phyloP scores from a whole-genome alignment of 169 alveolate genomes.

The Plasmodium inui region DNA sequence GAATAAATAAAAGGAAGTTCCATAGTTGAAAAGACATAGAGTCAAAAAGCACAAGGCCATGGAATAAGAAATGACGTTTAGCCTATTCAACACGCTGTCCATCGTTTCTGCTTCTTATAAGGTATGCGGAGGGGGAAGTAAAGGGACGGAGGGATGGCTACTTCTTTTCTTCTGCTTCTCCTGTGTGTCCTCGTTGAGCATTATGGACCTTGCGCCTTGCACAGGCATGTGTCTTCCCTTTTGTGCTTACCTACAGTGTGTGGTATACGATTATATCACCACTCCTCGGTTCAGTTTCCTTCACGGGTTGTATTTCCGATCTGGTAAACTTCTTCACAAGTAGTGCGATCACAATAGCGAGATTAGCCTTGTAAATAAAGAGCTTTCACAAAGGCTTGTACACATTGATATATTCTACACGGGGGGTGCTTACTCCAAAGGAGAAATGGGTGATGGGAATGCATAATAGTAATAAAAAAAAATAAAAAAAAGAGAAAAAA shows the following conservation, averaged over 20 bases:
- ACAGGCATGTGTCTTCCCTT: neutral
- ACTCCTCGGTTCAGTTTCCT: neutral
- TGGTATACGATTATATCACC: neutral
- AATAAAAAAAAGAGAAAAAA: neutral
- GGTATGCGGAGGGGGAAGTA: neutral
- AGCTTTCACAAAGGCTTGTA: neutral
- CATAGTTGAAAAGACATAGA: conserved; percentile 51
- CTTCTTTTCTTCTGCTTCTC: neutral
- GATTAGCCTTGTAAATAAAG: neutral
- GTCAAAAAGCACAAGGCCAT: conserved; percentile 59
- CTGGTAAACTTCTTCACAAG: neutral
- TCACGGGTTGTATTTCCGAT: neutral
- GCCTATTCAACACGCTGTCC: conserved; percentile 48
- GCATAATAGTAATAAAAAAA: neutral
- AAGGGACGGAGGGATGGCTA: neutral
- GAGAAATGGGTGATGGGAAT: neutral
- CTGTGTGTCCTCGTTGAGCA: neutral
- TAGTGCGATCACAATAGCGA: neutral
- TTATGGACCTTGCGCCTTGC: neutral
- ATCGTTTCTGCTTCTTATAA: neutral
- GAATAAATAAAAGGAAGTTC: conserved; percentile 71
- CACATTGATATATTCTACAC: neutral
- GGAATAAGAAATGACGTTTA: conserved; percentile 60
- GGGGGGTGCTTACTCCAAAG: neutral
- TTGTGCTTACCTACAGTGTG: neutral